Evolutionary conservation across 1,284 basidiomycete species (phyloP).

Genomic region (Trichosporon sp.): DNA sequence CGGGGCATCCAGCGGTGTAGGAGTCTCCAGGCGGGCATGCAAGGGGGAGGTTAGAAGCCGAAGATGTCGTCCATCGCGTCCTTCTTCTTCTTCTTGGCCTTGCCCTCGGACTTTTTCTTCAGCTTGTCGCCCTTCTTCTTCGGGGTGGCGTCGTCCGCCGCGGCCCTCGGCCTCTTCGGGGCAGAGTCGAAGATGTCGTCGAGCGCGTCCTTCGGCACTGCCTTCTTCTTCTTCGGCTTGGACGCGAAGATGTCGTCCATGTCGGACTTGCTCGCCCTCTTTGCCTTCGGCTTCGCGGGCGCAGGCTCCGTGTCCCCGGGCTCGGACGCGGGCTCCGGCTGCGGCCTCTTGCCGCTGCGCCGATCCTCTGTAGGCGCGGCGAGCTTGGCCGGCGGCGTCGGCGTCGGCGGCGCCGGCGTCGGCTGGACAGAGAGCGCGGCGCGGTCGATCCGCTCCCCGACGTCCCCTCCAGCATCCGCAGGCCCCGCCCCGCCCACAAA

Average conservation of each 20-base stretch:
- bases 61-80: conserved; percentile 44
- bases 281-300: neutral
- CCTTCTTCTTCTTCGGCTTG: neutral
- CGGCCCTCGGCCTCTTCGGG: neutral
- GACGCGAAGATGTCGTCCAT: neutral
- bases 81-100: conserved; percentile 21
- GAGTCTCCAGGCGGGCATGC: too few relatives aligned
- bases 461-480: neutral
- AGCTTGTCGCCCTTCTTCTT: neutral
- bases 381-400: too few relatives aligned
- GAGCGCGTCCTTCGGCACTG: neutral
- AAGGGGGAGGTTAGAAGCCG: conserved; percentile 26
- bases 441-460: neutral
- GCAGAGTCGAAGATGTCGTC: neutral
- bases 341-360: too few relatives aligned
- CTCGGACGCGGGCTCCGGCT: neutral
- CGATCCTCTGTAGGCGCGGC: too few relatives aligned
- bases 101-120: conserved; percentile 3
- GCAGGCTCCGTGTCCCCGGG: too few relatives aligned
- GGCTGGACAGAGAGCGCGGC: neutral
- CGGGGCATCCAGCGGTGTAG: too few relatives aligned
- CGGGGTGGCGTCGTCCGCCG: neutral
- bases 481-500: neutral
- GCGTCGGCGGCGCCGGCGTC: too few relatives aligned
- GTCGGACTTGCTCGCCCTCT: neutral